phyloP scores from a whole-genome alignment of 1,139 yeast genomes.

The Debaryomyces robertsiae region DNA sequence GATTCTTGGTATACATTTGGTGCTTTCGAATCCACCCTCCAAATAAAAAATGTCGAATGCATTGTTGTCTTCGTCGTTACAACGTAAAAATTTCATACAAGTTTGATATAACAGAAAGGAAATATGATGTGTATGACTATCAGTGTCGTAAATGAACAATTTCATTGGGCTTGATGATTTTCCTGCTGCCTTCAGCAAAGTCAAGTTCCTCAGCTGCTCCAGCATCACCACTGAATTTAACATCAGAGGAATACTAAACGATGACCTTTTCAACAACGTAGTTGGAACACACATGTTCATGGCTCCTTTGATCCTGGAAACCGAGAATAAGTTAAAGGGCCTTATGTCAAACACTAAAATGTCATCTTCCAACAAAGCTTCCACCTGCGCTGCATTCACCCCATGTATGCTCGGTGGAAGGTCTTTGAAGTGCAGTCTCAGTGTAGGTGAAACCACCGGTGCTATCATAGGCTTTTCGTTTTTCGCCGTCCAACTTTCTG shows the following conservation, averaged over 20 bases:
- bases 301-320: conserved; percentile 30
- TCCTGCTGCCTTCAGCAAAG: conserved; percentile 17
- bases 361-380: conserved; percentile 1
- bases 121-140: conserved; percentile 29
- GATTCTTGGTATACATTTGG: conserved; percentile 5
- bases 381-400: conserved; percentile 7
- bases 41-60: conserved; percentile 34
- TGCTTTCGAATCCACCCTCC: conserved; percentile 38
- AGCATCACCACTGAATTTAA: conserved; percentile 32
- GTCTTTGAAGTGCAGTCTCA: conserved; percentile 14
- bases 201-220: conserved; percentile 17
- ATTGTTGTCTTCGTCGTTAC: conserved; percentile 13
- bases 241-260: conserved; percentile 34
- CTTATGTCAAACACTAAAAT: conserved; percentile 38
- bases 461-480: neutral
- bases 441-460: conserved; percentile 15
- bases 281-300: conserved; percentile 45
- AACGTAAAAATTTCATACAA: conserved; percentile 38
- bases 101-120: conserved; percentile 45
- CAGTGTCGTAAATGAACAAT: conserved; percentile 56
- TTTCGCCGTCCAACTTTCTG: neutral
- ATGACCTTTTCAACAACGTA: conserved; percentile 40
- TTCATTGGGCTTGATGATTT: conserved; percentile 22
- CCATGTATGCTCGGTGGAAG: conserved; percentile 12
- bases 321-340: conserved; percentile 37